Evolutionary conservation across 1,139 yeast genomes (phyloP).

Genomic region (Lizanozyma gosingica): DNA sequence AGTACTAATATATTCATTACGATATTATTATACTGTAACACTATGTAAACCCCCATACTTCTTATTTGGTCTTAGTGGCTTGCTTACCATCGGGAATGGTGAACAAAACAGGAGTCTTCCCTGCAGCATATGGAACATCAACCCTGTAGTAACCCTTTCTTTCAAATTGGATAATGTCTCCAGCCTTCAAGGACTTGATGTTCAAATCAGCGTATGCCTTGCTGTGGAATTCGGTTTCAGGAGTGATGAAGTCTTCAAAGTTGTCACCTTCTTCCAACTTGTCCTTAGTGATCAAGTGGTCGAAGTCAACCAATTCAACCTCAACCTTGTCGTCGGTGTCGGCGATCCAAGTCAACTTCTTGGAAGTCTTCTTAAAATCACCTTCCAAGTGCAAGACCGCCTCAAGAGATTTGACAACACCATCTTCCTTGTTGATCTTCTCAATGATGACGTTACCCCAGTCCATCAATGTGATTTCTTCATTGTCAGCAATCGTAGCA

Average conservation of each 20-base stretch:
- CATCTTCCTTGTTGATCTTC: conserved; percentile 50
- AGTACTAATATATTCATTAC: too few species aligned
- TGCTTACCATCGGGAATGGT: conserved; percentile 93
- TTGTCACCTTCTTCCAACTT: conserved; percentile 92
- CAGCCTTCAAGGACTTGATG: conserved; percentile 65
- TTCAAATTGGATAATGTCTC: conserved; percentile 89
- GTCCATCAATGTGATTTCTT: conserved; percentile 95
- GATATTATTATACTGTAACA: too few species aligned
- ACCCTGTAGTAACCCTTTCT: conserved; percentile 94
- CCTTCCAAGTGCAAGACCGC: conserved; percentile 89
- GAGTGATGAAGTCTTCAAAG: conserved; percentile 88
- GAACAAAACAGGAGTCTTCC: conserved; percentile 68
- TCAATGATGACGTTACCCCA: conserved; percentile 94
- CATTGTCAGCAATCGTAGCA: conserved; percentile 54
- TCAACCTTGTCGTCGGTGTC: conserved; percentile 61
- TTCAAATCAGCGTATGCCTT: conserved; percentile 77
- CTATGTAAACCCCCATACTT: too few species aligned
- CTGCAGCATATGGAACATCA: conserved; percentile 53
- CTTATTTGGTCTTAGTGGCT: conserved; percentile 67
- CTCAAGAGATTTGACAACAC: conserved; percentile 51
- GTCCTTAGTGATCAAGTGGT: conserved; percentile 92
- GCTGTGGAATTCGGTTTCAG: conserved; percentile 77
- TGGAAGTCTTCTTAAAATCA: conserved; percentile 94
- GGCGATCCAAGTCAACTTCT: conserved; percentile 94
- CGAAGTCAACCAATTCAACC: conserved; percentile 84